Evolutionary conservation across 371 early-diverging fungal genomes (phyloP), one percentile per base, ranked within the genome.

Genomic region (Mucor plumbeus): DNA sequence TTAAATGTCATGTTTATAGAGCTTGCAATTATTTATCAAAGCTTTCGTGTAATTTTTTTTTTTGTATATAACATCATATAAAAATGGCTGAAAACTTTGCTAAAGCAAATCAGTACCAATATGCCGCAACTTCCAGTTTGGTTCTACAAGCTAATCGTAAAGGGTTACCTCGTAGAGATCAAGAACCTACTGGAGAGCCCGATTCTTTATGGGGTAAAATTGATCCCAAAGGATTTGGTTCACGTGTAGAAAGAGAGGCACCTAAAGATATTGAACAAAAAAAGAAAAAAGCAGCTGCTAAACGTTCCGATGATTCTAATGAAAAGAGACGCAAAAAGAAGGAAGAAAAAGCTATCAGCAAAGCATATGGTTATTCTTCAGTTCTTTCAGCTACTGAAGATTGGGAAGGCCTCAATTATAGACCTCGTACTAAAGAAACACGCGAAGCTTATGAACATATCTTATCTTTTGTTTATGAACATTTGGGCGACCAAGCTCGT

Each of bases 151-250:
- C 94, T 19, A 94, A 96, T 75, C 87, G 99, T 33, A 87, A 93
- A 60, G 86, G 85, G 11, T 79, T 91, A 41, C 90, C 94, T 36
- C 91, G 96, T 33, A 87, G 97, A 60, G 94, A 92, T 84, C 86
- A 95, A 64, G 98, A 98, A 73, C 97, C 97, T 26, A 92, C 94
- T 26, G 98, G 97, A n/a, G 98, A 98, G 71, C 92, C 96, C 34
- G 98, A 96, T 74, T 85, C 97, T 5, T 82, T 99, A 36, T 90
- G 85, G 82, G 98, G 97, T 35, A 86, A 88, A 48, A 91, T 98
- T 17, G 87, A 94, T 75, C 86, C 90, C 9, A 91, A 90, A 71
- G 88, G 90, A 36, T 94, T 99, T 81, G 99, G 99, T 61, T 84
- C 88, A 55, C 83, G 92, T 17, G 96, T 94, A 7, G 80, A 85